phyloP scores from a whole-genome alignment of 1,139 yeast genomes.

The Diutina pseudorugosa region DNA sequence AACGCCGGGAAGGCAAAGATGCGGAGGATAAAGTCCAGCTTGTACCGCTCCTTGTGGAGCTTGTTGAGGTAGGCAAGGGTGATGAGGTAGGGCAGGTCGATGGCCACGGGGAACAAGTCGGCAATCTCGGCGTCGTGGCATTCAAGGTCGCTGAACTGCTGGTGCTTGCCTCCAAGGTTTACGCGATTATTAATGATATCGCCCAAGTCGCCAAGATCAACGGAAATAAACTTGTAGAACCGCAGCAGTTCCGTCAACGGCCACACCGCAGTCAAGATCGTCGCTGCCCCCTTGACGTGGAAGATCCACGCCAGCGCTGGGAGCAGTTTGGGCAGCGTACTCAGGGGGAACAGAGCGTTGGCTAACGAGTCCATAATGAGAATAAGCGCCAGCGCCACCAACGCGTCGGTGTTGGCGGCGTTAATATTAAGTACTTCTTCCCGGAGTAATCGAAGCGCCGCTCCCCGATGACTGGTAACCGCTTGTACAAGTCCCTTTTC shows the following conservation, averaged over 20 bases:
- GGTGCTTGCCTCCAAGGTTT: constrained; percentile 5
- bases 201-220: constrained; percentile 71
- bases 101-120: constrained; percentile 77
- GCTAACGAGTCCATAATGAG: constrained; percentile 89
- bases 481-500: constrained; percentile 71
- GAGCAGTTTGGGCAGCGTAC: constrained; percentile 47
- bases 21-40: constrained; percentile 74
- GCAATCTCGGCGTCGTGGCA: constrained; percentile 82
- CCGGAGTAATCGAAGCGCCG: constrained; percentile 66
- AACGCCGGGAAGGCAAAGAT: constrained; percentile 92
- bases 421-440: constrained; percentile 80
- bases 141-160: constrained; percentile 42
- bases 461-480: constrained; percentile 79
- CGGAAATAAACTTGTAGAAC: constrained; percentile 66
- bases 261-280: constrained; percentile 89
- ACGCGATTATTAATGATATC: constrained; percentile 43
- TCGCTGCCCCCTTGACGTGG: constrained; percentile 95
- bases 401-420: constrained; percentile 78
- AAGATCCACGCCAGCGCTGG: constrained; percentile 96
- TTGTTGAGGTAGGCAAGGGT: constrained; percentile 81
- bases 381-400: constrained; percentile 83
- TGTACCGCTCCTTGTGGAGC: constrained; percentile 68
- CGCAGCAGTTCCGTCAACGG: constrained; percentile 73
- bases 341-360: constrained; percentile 70
- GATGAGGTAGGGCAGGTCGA: constrained; percentile 73